Evolutionary conservation across 2,329 filamentous ascomycete species (phyloP), one percentile per base, ranked within the genome.

Genomic region (Penicillium sp.): DNA sequence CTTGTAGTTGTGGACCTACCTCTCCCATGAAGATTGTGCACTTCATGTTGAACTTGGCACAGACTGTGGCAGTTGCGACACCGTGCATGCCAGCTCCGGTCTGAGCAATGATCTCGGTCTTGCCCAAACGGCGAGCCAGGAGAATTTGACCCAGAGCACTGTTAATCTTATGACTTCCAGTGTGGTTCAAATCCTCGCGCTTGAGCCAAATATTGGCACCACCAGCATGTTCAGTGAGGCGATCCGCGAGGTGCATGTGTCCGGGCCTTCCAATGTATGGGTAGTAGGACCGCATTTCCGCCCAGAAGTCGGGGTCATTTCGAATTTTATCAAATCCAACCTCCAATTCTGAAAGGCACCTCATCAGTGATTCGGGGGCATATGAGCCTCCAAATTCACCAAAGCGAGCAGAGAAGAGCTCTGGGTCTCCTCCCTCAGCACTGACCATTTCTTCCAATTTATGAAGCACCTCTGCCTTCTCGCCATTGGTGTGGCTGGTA

Each of bases 11-110:
- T 90, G 24, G 92, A 83, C 1, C 88, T 91, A 89, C 53, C 92
- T 91, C 40, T 90, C 94, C 94, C 94, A 99, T 97, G 76, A 91
- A 97, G 48, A 97, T 88, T 13, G 92, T 96, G 71, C 94, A 97
- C 72, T 93, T 89, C 90, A 97, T 92, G 67, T 89, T 90, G 67
- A 99, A 96, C 75, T 96, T 95, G 65, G 94, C 94, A 67, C 93
- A 97, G 22, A 97, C 89, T 0, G 93, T 97, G 1, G 94, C 94
- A 13, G 93, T 97, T 2, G 93, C 93, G 18, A 97, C 93, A 76
- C 94, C 93, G 73, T 97, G 94, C 76, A 97, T 93, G 24, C 93
- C 94, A 42, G 92, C 92, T 57, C 93, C 94, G n/a, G 93, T 97
- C 77, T 97, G 93, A 44, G 94, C 93, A 65, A 97, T 97, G 66